Evolutionary conservation across 306 rosid genomes (phyloP), one percentile per base, ranked within the genome.

Genomic region (Canavalia gladiata): DNA sequence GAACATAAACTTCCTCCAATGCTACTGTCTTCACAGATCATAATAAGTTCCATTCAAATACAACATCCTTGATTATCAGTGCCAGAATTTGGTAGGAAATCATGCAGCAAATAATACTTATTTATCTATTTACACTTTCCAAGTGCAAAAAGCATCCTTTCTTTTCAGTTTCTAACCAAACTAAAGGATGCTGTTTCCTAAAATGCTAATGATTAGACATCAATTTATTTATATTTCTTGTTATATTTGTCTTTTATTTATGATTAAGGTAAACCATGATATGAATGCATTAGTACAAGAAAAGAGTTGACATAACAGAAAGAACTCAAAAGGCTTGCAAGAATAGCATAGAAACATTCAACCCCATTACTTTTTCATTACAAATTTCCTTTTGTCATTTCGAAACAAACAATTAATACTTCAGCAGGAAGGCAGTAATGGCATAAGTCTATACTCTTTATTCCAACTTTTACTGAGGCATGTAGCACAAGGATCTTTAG

Each of bases 11-110:
- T 49, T 79, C 81, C 39, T 43, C 64, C 70, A 37, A 71, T 6
- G 67, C 52, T 12, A 64, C 77, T 64, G 67, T 63, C 68, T 62
- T 69, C 57, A 46, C 29, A 51, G 49, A 47, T 63, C 57, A 69
- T 60, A 46, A 73, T 68, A 86, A 74, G 64, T 75, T 79, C 72
- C 34, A 55, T 59, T 75, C 37, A 76, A 68, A 62, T 60, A 60
- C 46, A 60, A 73, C 47, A 68, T 34, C 80, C 50, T 63, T 60
- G 68, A 68, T 49, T 69, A 80, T 66, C 42, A 35, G 52, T 56
- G 68, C 77, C 71, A 77, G 76, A 64, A 46, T 56, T 52, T 65
- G 18, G 33, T 54, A 55, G 37, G 58, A 59, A 83, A 50, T 57
- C 83, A 72, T 47, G 62, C 33, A 79, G 30, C 62, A 3, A 30